phyloP scores from a whole-genome alignment of 2,329 filamentous ascomycete species.

The Colletotrichum shisoi region DNA sequence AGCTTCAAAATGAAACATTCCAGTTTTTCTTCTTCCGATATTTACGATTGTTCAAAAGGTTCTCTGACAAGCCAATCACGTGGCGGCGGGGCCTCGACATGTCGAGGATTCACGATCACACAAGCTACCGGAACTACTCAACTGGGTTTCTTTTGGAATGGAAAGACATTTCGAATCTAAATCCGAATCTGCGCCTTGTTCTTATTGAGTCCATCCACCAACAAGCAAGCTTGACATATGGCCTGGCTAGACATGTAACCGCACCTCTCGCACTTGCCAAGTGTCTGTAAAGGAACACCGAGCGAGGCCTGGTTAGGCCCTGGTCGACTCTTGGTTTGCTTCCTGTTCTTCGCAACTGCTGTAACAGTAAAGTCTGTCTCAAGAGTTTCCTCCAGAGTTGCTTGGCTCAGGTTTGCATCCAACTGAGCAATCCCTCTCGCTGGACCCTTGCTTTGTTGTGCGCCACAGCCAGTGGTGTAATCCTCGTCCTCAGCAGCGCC shows the following conservation, averaged over 20 bases:
- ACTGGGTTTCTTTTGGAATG: not conserved
- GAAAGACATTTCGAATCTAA: conserved; percentile 46
- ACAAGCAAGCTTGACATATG: conserved; percentile 90
- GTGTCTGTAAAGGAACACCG: conserved; percentile 64
- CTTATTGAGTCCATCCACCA: conserved; percentile 92
- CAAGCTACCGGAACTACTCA: not conserved
- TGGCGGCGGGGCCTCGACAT: not conserved
- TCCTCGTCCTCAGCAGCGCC: conserved; percentile 58
- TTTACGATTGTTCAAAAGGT: no score
- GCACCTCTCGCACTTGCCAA: conserved; percentile 85
- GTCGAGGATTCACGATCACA: not conserved
- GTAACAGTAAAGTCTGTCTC: conserved; percentile 70
- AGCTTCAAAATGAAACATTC: conserved; percentile 11
- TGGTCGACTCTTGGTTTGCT: not conserved
- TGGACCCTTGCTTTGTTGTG: conserved; percentile 66
- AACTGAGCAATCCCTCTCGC: conserved; percentile 83
- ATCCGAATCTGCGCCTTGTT: conserved; percentile 67
- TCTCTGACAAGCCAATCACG: not conserved
- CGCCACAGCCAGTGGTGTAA: conserved; percentile 58
- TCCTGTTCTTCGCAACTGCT: not conserved
- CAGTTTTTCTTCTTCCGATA: not conserved
- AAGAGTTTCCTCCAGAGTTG: conserved; percentile 66
- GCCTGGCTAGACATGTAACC: conserved; percentile 95
- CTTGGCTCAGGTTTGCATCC: conserved; percentile 74
- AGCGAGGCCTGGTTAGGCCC: not conserved